Base-by-base conservation (phyloP, 164 flowering plant genomes). In the Vitis amurensis region DNA sequence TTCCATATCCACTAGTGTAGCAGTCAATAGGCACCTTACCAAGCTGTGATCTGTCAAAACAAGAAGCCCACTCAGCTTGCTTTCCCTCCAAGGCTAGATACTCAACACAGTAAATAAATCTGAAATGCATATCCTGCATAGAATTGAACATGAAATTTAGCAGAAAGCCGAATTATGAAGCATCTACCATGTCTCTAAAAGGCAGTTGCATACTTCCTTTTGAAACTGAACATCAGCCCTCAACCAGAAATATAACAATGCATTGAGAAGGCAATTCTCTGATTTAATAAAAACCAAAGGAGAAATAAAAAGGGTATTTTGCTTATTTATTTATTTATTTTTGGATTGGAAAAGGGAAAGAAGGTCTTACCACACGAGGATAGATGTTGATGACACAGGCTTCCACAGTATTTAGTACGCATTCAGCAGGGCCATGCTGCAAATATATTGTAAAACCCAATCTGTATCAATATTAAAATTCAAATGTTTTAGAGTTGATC, bases 361-460 rank as follows among this genome's bases (percentile, higher is more conserved):
- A 31, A 49, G 11, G 23, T 50, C 27, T 19, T 68, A 77, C 80
- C 69, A 70, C 74, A 50, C 77, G 74, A 30, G 86, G 86, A 68
- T 79, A 83, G 23, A 75, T 58, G n/a, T 69, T 30, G 11, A 83
- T 83, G 13, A 76, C 53, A 70, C 86, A 83, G 50, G 86, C 86
- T 15, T 83, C 79, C 14, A 80, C 48, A 1, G 82, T 53, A 62
- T 83, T 80, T 14, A 80, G 67, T 10, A 57, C n/a, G 53, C 86
- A 83, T 67, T 83, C 86, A 65, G 68, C 73, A 16, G 63, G 60
- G 11, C 86, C 86, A 73, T 83, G 86, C 86, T 83, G 86, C 78
- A 82, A 71, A n/a, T 12, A 48, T 57, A 52, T 6, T 13, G 30
- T 29, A 47, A 23, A 14, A 31, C 13, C 17, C 4, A 1, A 11